A percentile compares a stretch with the other conserved stretches of the same genome.
Evolutionary conservation across 148 eudicot genomes (phyloP).

Genomic region (Nyssa sinensis): DNA sequence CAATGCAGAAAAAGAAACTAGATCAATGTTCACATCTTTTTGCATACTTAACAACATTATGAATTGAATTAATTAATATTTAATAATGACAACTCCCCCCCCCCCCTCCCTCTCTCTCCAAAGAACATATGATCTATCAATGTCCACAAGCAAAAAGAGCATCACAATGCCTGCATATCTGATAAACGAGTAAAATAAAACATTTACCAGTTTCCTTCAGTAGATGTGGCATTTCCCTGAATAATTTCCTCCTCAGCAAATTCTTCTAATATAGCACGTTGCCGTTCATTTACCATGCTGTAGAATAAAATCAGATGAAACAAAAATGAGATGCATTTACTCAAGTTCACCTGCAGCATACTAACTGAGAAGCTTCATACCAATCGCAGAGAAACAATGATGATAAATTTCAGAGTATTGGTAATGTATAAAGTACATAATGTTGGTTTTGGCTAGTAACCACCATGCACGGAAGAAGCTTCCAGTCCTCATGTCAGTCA

Average conservation of each 20-base stretch:
- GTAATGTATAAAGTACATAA: neutral
- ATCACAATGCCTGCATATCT: neutral
- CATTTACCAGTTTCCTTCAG: constrained; percentile 67
- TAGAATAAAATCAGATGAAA: constrained; percentile 14
- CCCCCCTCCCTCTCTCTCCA: too few relatives aligned
- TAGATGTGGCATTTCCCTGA: constrained; percentile 42
- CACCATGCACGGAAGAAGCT: neutral
- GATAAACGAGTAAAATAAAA: neutral
- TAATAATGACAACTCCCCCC: neutral
- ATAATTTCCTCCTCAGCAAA: constrained; percentile 75
- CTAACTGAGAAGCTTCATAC: neutral
- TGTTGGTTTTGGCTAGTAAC: neutral
- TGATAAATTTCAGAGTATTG: neutral
- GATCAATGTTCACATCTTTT: neutral
- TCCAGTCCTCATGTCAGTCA: neutral
- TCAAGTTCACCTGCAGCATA: neutral
- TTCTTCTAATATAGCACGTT: constrained; percentile 86
- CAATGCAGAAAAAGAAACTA: constrained; percentile 1
- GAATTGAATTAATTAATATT: too few relatives aligned
- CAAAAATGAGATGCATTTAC: constrained; percentile 7
- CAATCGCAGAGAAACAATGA: neutral
- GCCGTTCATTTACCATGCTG: constrained; percentile 80
- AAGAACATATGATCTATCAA: neutral
- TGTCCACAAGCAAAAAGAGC: neutral
- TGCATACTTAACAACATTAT: neutral